Base-by-base conservation (phyloP, 2,329 filamentous ascomycete species). In the Emmonsiellopsis sp. region DNA sequence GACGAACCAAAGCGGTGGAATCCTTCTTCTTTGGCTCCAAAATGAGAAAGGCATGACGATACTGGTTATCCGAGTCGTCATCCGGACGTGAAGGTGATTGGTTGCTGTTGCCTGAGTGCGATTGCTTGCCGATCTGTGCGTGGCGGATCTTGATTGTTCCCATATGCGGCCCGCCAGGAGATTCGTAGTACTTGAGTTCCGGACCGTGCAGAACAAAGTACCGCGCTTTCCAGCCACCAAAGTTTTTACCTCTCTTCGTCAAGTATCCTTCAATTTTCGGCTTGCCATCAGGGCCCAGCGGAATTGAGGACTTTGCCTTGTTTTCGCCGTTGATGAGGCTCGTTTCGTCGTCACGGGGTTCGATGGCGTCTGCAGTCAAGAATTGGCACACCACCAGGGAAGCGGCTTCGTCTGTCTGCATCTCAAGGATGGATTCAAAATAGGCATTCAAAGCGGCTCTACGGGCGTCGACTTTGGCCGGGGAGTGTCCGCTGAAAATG, bases 1-100 rank as follows among this genome's bases (percentile, higher is more conserved):
- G 93, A 59, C 92, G 88, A 26, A 96, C 89, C 51, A 92, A 80
- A 60, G 87, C 90, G 20, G 79, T 84, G 0, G 90, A 90, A 65
- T 98, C 93, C 70, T 95, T 97, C 70, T 90, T 89, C 75, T 98
- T 98, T 1, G 92, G 92, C 66, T 98, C 93, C 51, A 97, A 69
- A 52, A 98, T 87, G 45, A 97, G 76, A 73, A 98, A 98, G 0
- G 93, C 93, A 71, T 98, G 93, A 5, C 93, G 86, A 67, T 95
- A 98, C 68, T 97, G 89, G 64, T 94, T 94, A 56, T 97, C 93
- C 47, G 82, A 74, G 52, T 95, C 90, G 44, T 94, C 89, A 20
- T 57, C 60, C 9, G 65, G 68, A 3, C 77, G 76, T n/a, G 79
- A 78, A 4, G 85, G 82, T 11, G 86, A 84, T 34, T 82, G 78